Percentiles rank a stretch among this genome's conserved stretches.
Conservation (phyloP, 2,329 filamentous ascomycete species). For the Dissoconium aciculare region DNA sequence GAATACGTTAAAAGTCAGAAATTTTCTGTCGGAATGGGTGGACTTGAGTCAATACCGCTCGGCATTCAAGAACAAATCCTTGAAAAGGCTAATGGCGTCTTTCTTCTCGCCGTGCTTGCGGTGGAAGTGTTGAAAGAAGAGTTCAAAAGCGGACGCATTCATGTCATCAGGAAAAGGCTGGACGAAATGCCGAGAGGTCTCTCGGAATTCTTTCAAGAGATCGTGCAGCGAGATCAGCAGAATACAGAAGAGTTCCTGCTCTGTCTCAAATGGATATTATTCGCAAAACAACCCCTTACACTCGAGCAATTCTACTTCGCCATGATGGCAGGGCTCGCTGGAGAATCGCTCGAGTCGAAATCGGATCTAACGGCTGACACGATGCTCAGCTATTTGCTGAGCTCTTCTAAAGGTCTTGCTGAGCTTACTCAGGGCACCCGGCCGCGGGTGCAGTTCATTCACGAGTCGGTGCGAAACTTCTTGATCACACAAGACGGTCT, state of each 20-base stretch:
- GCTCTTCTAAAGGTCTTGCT: constrained; percentile 37
- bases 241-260: constrained; percentile 30
- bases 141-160: constrained; percentile 19
- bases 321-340: constrained; percentile 14
- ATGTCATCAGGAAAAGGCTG: constrained; percentile 22
- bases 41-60: not conserved
- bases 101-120: constrained; percentile 34
- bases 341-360: not conserved
- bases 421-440: constrained; percentile 26
- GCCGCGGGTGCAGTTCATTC: constrained; percentile 38
- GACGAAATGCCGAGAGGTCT: constrained; percentile 30
- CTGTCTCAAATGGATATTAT: constrained; percentile 42
- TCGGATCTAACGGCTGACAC: constrained; percentile 4
- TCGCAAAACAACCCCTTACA: constrained; percentile 30
- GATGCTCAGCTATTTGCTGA: constrained; percentile 25
- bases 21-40: not conserved
- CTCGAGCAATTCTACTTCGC: constrained; percentile 35
- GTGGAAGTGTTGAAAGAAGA: constrained; percentile 33
- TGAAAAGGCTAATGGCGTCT: constrained; percentile 29
- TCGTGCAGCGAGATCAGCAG: constrained; percentile 33
- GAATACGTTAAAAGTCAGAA: constrained; percentile 25
- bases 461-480: constrained; percentile 38
- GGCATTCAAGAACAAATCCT: constrained; percentile 22
- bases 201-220: constrained; percentile 36
- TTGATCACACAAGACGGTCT: constrained; percentile 27